Percentiles rank a stretch among this genome's conserved stretches.
These are phyloP conservation scores for Porcisia deanei DNA, from an alignment of 208 protist genomes.

Conservation along the genomic window DNA sequence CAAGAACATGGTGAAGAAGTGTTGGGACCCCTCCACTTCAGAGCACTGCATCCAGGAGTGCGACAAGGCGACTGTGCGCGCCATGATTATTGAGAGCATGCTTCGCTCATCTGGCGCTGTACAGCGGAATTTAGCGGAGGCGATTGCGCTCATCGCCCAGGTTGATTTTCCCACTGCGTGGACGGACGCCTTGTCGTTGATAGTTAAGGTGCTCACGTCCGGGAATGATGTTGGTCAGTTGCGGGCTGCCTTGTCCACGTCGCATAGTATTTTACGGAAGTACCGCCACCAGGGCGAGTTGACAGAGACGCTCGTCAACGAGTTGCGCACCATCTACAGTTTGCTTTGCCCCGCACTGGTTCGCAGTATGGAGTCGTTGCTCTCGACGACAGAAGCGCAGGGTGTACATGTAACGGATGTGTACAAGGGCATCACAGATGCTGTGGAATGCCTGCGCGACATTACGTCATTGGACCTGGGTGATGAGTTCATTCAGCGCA, in stretches of 20 bases:
- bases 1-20: conserved; percentile 88
- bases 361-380: conserved; percentile 26
- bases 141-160: conserved; percentile 87
- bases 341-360: conserved; percentile 40
- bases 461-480: conserved; percentile 93
- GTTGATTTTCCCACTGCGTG: conserved; percentile 93
- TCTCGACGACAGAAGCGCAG: conserved; percentile 17
- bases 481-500: conserved; percentile 92
- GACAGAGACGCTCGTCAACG: conserved; percentile 53
- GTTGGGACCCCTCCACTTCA: conserved; percentile 68
- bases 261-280: conserved; percentile 90
- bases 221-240: conserved; percentile 31
- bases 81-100: conserved; percentile 64
- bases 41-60: conserved; percentile 80
- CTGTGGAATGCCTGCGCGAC: conserved; percentile 80
- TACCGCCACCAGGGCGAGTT: conserved; percentile 76
- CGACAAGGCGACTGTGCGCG: conserved; percentile 70
- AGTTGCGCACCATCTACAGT: conserved; percentile 73
- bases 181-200: conserved; percentile 76
- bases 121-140: conserved; percentile 89
- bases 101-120: conserved; percentile 48
- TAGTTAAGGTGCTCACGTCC: conserved; percentile 50
- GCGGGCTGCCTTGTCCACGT: conserved; percentile 76
- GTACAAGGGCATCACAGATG: conserved; percentile 50
- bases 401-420: conserved; percentile 28